Evolutionary conservation across 2,329 filamentous ascomycete species (phyloP).

Genomic region (Alternaria tenuissima): DNA sequence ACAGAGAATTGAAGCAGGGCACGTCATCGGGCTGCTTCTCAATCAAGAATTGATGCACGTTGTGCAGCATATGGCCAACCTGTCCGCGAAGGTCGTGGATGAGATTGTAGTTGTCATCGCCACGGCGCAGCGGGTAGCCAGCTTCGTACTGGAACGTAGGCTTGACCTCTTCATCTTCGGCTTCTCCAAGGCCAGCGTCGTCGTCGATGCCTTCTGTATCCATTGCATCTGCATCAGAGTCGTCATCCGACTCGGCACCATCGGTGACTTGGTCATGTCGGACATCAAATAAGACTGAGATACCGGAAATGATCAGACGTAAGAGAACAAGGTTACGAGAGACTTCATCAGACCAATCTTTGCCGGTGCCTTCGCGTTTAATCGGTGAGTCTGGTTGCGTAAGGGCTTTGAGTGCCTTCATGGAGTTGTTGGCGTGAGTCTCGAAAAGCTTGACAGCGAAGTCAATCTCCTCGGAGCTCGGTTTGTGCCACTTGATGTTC

Average conservation of each 20-base stretch:
- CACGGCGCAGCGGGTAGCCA: conserved; percentile 78
- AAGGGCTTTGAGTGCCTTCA: conserved; percentile 77
- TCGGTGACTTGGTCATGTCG: conserved; percentile 50
- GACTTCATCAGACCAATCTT: conserved; percentile 98
- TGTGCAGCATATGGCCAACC: conserved; percentile 80
- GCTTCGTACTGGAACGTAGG: conserved; percentile 89
- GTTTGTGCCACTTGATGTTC: conserved; percentile 90
- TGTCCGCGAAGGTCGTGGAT: conserved; percentile 84
- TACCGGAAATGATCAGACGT: conserved; percentile 86
- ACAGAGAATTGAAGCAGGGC: conserved; percentile 90
- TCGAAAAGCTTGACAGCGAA: conserved; percentile 92
- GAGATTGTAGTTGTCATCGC: conserved; percentile 68
- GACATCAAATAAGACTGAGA: conserved; percentile 88
- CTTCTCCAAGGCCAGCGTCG: conserved; percentile 66
- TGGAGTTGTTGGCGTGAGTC: conserved; percentile 79
- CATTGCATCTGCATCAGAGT: conserved; percentile 48
- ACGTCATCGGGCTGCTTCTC: conserved; percentile 93
- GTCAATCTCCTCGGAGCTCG: conserved; percentile 78
- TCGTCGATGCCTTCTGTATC: conserved; percentile 58
- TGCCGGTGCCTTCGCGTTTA: conserved; percentile 92
- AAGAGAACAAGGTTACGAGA: conserved; percentile 88
- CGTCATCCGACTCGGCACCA: conserved; percentile 62
- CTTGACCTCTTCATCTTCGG: conserved; percentile 82
- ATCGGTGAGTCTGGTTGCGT: conserved; percentile 82
- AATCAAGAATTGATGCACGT: conserved; percentile 83